phyloP scores from a whole-genome alignment of 768 basidiomycete species.

The Trametes cingulata region DNA sequence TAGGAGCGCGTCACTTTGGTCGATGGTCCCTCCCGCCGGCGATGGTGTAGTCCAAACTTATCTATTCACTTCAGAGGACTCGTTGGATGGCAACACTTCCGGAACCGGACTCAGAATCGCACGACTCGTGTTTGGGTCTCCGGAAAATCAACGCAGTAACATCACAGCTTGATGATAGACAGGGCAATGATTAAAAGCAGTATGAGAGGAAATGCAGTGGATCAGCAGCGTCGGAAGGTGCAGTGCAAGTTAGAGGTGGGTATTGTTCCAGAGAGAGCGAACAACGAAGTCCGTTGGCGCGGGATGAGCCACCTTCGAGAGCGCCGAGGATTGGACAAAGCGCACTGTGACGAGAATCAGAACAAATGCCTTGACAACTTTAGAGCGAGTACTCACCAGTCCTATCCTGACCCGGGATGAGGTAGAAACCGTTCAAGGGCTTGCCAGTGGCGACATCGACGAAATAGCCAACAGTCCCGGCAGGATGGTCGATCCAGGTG shows the following conservation, averaged over 20 bases:
- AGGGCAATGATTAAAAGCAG: no score
- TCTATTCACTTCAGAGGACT: no score
- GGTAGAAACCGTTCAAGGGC: slow-evolving; percentile 54
- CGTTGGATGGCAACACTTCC: no score
- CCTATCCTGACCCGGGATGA: slow-evolving; percentile 52
- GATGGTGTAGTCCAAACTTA: no score
- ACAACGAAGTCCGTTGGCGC: slow-evolving; percentile 49
- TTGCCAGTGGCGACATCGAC: slow-evolving; percentile 41
- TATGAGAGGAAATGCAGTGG: no score
- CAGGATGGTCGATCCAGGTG: slow-evolving; percentile 62
- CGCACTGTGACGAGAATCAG: slow-evolving; percentile 34
- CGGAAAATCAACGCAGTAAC: not conserved
- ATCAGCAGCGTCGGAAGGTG: no score
- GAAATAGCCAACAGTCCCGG: slow-evolving; percentile 56
- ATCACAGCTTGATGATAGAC: not conserved
- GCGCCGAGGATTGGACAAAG: slow-evolving; percentile 40
- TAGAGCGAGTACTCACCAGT: slow-evolving; percentile 40
- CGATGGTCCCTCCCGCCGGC: no score
- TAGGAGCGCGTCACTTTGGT: no score
- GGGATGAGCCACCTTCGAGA: slow-evolving; percentile 43
- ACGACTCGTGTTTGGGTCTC: no score
- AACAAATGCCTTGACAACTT: not conserved
- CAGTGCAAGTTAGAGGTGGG: slow-evolving; percentile 32
- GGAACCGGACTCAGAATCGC: no score
- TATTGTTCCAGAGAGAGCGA: slow-evolving; percentile 58